Percentiles rank a stretch among this genome's conserved stretches.
These are phyloP conservation scores for Fusarium sp. DNA, from an alignment of 2,329 filamentous ascomycete species.

Conservation along the genomic window DNA sequence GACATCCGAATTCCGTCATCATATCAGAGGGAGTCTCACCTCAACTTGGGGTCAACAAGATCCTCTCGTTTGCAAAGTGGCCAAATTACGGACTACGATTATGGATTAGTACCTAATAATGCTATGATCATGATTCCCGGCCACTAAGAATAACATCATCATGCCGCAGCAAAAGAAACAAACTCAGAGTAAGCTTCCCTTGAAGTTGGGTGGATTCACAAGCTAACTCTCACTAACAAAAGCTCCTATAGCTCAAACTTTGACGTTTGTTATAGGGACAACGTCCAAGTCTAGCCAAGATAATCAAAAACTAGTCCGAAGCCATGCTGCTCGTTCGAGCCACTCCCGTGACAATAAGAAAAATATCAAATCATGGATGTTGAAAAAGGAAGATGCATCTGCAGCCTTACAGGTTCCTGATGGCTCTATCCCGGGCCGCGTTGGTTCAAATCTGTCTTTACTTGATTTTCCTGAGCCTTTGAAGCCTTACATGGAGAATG, in stretches of 20 bases:
- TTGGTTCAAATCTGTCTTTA: slow-evolving; percentile 34
- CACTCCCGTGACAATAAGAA: background rate
- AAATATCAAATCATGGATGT: slow-evolving; percentile 32
- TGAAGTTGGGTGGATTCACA: too few species aligned
- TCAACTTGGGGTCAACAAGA: fast-evolving
- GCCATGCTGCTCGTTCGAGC: slow-evolving; percentile 18
- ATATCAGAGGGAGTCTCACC: background rate
- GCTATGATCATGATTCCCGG: too few species aligned
- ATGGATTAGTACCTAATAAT: too few species aligned
- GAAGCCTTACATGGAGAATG: slow-evolving; percentile 39
- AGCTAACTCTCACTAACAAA: background rate
- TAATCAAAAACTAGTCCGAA: slow-evolving; percentile 12
- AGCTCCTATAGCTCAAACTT: background rate
- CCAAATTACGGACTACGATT: too few species aligned
- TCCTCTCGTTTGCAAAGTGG: too few species aligned
- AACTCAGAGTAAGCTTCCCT: background rate
- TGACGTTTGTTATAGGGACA: slow-evolving; percentile 25
- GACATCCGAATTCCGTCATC: background rate
- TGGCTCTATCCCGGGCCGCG: slow-evolving; percentile 20
- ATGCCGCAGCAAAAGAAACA: background rate
- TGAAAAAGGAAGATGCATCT: background rate
- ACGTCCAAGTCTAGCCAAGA: background rate
- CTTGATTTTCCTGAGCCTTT: slow-evolving; percentile 40
- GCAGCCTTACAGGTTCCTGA: background rate
- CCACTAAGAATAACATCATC: too few species aligned